These are phyloP conservation scores for Pleurotus djamor DNA, from an alignment of 768 basidiomycete species.

Conservation along the genomic window DNA sequence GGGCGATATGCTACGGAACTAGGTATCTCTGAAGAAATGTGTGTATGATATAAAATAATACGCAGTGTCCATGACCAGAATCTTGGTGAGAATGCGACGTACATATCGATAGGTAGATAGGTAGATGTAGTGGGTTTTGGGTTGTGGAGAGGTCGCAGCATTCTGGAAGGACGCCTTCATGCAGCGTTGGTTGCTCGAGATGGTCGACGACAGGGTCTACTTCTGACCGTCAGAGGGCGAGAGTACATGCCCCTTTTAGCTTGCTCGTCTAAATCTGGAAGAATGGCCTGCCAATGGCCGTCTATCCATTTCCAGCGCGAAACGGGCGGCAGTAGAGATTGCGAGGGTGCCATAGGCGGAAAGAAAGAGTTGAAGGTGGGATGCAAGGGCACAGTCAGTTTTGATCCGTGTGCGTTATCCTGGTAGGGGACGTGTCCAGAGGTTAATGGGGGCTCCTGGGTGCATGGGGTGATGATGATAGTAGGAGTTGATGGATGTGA, in stretches of 20 bases:
- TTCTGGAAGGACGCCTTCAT: background rate
- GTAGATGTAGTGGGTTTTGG: too few relatives aligned
- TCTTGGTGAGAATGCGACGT: background rate
- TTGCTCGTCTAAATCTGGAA: conserved; percentile 49
- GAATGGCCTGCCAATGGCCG: conserved; percentile 53
- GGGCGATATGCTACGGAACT: conserved; percentile 1
- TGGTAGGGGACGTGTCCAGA: conserved; percentile 48
- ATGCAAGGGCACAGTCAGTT: conserved; percentile 46
- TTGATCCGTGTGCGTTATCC: conserved; percentile 48
- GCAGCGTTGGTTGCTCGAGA: background rate
- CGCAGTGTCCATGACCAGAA: background rate
- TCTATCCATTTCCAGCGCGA: conserved; percentile 45
- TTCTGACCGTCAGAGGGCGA: conserved; percentile 14
- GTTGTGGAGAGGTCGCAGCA: background rate
- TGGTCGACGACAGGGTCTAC: conserved; percentile 10
- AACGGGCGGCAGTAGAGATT: conserved; percentile 22
- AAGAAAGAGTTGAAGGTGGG: conserved; percentile 43
- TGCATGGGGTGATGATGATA: conserved; percentile 51
- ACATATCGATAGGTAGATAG: background rate
- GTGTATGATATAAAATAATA: conserved; percentile 3
- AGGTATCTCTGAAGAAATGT: background rate
- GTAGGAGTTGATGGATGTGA: conserved; percentile 38
- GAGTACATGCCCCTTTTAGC: conserved; percentile 40
- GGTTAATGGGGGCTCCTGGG: conserved; percentile 30
- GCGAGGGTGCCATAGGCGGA: conserved; percentile 34